phyloP scores from a whole-genome alignment of 495 filamentous ascomycete genomes.

The Haplographium delicatum region DNA sequence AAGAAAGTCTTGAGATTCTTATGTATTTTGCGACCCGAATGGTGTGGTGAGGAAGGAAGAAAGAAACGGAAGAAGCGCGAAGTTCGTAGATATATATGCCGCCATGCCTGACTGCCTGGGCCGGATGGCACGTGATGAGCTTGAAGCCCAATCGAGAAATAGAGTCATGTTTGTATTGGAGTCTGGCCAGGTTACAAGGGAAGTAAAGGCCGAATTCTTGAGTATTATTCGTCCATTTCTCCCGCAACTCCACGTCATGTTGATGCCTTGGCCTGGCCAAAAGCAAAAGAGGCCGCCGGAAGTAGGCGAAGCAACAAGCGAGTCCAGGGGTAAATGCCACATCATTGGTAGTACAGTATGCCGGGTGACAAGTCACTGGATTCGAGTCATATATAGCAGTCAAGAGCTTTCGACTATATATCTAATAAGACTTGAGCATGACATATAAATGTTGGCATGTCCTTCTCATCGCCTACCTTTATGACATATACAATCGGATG shows the following conservation, averaged over 20 bases:
- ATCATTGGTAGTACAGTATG: background rate
- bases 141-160: background rate
- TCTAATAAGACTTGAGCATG: too few species aligned
- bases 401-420: too few species aligned
- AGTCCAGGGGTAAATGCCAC: constrained; percentile 1
- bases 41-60: constrained; percentile 28
- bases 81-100: constrained; percentile 4
- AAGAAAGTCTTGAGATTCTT: constrained; percentile 29
- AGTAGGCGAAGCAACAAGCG: constrained; percentile 13
- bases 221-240: constrained; percentile 9
- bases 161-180: background rate
- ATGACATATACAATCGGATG: too few species aligned
- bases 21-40: constrained; percentile 26
- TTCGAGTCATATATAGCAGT: too few species aligned
- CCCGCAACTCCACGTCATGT: background rate
- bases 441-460: too few species aligned
- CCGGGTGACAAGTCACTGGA: background rate
- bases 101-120: constrained; percentile 6
- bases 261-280: background rate
- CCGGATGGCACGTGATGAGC: constrained; percentile 1
- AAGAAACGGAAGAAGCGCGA: constrained; percentile 14
- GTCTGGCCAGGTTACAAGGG: background rate
- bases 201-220: background rate
- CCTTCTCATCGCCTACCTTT: too few species aligned
- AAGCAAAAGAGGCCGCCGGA: background rate